Base-by-base conservation (phyloP, 78 protist species). In the Protostelium mycophagum region DNA sequence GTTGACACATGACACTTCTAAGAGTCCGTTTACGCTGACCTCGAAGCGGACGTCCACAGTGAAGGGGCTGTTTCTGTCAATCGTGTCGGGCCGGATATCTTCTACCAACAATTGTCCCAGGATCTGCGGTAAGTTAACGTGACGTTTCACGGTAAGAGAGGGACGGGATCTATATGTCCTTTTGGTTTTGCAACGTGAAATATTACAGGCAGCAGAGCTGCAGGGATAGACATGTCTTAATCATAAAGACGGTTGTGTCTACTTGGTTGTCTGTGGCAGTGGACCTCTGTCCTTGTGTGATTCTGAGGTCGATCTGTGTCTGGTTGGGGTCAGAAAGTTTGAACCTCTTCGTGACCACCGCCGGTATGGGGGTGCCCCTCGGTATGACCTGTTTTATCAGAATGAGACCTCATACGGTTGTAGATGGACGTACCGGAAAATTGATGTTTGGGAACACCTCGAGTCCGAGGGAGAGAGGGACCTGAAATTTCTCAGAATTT, bases 241-340 rank as follows among this genome's bases (percentile, higher is more conserved):
- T n/a, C n/a, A n/a, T n/a, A n/a, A n/a, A n/a, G n/a, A n/a, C n/a
- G n/a, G n/a, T n/a, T n/a, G n/a, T n/a, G n/a, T n/a, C n/a, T 34
- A 95, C 34, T 90, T 97, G 94, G 98, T 99, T 99, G 93, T 98
- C 97, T 5, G 92, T 94, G 0, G 99, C 99, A 97, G 98, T 96
- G 87, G 96, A 97, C 25, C 99, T 95, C 97, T 99, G 99, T 35
- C 99, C 99, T 94, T 99, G 99, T 88, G 89, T 88, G 0, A 99
- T 99, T 97, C 98, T 97, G 95, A 99, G 96, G 84, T 97, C 97
- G 35, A 98, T 99, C 89, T 93, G 95, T 36, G 73, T 51, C 73
- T 51, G 73, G 31, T 51, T 51, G 73, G 31, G 5, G 73, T 51
- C 73, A 25, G 73, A 5, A 5, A 51, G 73, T 16, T 51, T 51